These are phyloP conservation scores for Trametes cubensis DNA, from an alignment of 768 basidiomycete genomes.

Conservation along the genomic window DNA sequence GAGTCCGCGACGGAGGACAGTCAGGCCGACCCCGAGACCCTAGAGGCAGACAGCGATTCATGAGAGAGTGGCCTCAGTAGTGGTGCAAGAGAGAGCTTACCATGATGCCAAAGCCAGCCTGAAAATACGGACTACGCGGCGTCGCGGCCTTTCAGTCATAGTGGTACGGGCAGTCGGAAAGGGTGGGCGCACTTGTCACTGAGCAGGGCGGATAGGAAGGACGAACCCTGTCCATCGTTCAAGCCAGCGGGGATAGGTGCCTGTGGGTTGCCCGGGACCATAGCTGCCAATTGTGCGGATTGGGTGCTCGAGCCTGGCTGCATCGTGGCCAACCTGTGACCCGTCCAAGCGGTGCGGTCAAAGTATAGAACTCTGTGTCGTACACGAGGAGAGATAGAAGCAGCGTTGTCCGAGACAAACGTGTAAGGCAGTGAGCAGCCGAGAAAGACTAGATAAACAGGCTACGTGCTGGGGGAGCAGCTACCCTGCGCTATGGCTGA, in stretches of 20 bases:
- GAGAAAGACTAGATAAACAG: background rate
- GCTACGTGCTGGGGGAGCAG: background rate
- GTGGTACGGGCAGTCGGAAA: background rate
- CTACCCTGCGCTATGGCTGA: too few species aligned
- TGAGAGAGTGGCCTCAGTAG: background rate
- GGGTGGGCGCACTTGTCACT: constrained; percentile 32
- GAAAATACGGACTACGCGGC: constrained; percentile 85
- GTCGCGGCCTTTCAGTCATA: constrained; percentile 14
- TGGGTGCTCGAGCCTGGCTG: background rate
- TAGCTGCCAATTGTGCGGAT: background rate
- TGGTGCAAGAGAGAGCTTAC: constrained; percentile 43
- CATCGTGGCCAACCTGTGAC: too few species aligned
- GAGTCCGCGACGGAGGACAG: constrained; percentile 69
- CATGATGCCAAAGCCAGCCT: constrained; percentile 98
- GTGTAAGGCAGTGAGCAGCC: too few species aligned
- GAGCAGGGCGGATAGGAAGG: constrained; percentile 26
- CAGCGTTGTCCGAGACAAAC: too few species aligned
- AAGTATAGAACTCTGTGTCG: too few species aligned
- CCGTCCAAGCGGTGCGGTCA: too few species aligned
- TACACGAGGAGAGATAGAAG: too few species aligned
- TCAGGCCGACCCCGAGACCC: constrained; percentile 90
- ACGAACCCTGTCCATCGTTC: constrained; percentile 5
- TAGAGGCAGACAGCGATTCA: constrained; percentile 34
- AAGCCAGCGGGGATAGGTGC: background rate
- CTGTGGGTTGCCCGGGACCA: background rate